phyloP scores from a whole-genome alignment of 2,329 filamentous ascomycete genomes.

The Beauveria bassiana region DNA sequence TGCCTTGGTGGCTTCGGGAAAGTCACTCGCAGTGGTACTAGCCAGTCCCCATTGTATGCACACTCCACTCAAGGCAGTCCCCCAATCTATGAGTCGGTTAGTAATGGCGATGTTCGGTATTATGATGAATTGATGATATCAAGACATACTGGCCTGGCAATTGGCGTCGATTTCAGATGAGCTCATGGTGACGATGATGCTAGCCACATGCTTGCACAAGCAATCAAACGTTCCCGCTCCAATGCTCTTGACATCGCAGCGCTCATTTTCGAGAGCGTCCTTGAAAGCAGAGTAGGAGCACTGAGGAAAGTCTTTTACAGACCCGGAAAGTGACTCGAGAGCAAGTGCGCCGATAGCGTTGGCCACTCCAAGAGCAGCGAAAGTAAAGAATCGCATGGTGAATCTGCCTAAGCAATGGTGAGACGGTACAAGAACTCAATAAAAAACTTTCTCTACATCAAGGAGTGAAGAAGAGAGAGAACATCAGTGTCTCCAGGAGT shows the following conservation, averaged over 20 bases:
- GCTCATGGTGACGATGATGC: not conserved
- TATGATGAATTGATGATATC: no score
- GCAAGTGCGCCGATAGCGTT: constrained; percentile 6
- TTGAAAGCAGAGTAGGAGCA: constrained; percentile 6
- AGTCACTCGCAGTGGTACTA: constrained; percentile 2
- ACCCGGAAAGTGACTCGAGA: constrained; percentile 1
- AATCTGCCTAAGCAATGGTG: not conserved
- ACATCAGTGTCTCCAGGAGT: not conserved
- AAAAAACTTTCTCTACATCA: no score
- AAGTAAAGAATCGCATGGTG: not conserved
- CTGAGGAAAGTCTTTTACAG: constrained; percentile 4
- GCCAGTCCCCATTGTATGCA: constrained; percentile 1
- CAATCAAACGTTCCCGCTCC: constrained; percentile 1
- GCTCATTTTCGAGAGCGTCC: constrained; percentile 3
- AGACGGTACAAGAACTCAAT: not conserved
- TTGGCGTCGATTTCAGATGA: not conserved
- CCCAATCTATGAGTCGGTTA: not conserved
- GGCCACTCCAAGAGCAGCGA: not conserved
- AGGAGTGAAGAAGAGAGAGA: not conserved
- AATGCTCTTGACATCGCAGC: constrained; percentile 5
- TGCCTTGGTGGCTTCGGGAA: constrained; percentile 5
- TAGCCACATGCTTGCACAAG: constrained; percentile 8
- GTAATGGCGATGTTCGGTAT: not conserved
- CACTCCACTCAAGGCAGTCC: not conserved
- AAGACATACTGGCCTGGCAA: constrained; percentile 6